Base-by-base conservation (phyloP, 768 basidiomycete genomes). In the Ephemerocybe angulata region DNA sequence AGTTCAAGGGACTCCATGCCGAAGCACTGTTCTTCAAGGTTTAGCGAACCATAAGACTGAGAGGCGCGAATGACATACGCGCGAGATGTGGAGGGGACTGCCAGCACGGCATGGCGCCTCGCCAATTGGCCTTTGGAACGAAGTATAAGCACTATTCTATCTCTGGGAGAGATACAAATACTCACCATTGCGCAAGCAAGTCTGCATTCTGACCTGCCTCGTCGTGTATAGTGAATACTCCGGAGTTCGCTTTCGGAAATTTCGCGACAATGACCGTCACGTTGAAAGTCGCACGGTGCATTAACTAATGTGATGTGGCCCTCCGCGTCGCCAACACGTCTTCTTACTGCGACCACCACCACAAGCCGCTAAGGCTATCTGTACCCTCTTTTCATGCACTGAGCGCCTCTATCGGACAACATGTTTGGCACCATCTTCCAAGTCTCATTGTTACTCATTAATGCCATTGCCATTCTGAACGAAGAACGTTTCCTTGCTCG, bases 401-500 rank as follows among this genome's bases (percentile, higher is more conserved):
- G 56, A 51, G 42, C 38, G 53, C 17, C 15, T 52, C 21, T 24
- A 19, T 35, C 19, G 29, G n/a, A 35, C 50, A 66, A 50, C 55
- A 70, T 78, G 55, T 72, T 91, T 42, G 90, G 89, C 37, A 81
- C 81, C 15, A 81, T 97, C 60, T 73, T 98, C 62, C 93, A 97
- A 76, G 87, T 93, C 53, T 76, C 84, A 24, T 78, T 99, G 22
- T 84, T 99, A 40, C 76, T 98, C 66, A 84, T 94, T 63, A 98
- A 99, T 70, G 92, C 94, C 42, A 84, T 98, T 69, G 96, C 96
- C 7, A 87, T 99, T 55, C 79, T 99, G 58, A 96, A 86, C 64
- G 96, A 99, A 72, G 96, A 99, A 63, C 83, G 96, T 6, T 99
- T 99, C 72, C 85, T 99, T 53, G 88, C 93, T 21, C 79, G 87